Base-by-base conservation (phyloP, 306 rosid genomes). In the Cicer cuneatum region DNA sequence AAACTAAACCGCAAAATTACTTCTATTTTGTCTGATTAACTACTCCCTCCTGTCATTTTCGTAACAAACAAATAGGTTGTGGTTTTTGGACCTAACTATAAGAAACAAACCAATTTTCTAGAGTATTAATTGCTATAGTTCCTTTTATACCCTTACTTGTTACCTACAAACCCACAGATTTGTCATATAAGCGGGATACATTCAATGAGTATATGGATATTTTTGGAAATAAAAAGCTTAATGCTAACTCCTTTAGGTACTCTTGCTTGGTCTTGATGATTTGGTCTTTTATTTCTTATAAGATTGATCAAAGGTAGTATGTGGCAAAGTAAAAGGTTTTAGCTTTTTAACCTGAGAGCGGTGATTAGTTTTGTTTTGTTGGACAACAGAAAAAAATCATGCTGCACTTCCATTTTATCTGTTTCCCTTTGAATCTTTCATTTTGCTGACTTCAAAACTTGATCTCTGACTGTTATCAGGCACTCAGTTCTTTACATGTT, bases 401-500 rank as follows among this genome's bases (percentile, higher is more conserved):
- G 83, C 49, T 56, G 56, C 48, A 58, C n/a, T 45, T 61, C 73
- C 61, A n/a, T 46, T 66, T 70, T 13, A 56, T 83, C 52, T 61
- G 47, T 69, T 71, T 64, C 53, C 16, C 12, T 60, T 83, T 46
- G 68, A 56, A 69, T 38, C 21, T 75, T 69, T 18, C 39, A 40
- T 66, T 70, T 57, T 80, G 43, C 83, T 72, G 72, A 84, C 72
- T 46, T 76, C 29, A 71, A 43, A 78, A 41, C 71, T 48, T 35
- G 40, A 4, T 78, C 60, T 49, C 52, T 80, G 62, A 53, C 66
- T 81, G 8, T 66, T 76, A 11, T 75, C 84, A 93, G 98, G 94
- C 78, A 77, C 94, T 93, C 69, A 35, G 85, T 70, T 88, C 97
- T 62, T 87, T 93, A 41, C 87, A 90, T 63, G 90, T 93, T 54